Evolutionary conservation across 1,139 yeast species (phyloP), one percentile per base, ranked within the genome.

Genomic region (Geotrichum klebahnii): DNA sequence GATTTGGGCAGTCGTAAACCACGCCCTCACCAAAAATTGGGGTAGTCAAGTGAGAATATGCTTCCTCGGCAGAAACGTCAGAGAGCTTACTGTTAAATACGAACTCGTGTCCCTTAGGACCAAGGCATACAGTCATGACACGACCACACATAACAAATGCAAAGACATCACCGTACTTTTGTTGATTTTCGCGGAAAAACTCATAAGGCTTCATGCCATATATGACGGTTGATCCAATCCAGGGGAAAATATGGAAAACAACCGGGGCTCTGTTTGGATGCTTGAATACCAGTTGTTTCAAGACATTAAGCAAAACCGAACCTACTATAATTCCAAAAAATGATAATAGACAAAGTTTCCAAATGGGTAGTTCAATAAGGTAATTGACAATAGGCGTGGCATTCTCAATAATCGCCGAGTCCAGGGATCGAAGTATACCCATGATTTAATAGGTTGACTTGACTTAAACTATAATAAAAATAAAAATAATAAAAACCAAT

Each of bases 1-100:
- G 73, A 72, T 94, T 94, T 55, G 98, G 89, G 70, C 97, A 92
- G 71, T 92, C 98, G 67, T 92, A 92, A 53, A 92, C 84, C 50
- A 92, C 98, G 59, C 97, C 98, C 66, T 89, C 81, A 60, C 98
- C 98, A 62, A 92, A 92, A 24, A 89, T 97, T 16, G 98, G 98
- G 10, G 97, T 92, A 29, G 98, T 92, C 69, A 92, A 77, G 67
- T 90, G 97, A 56, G 83, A 78, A 73, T 92, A 92, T 33, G 97
- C 97, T 46, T 84, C 97, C 68, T 92, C 97, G 49, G 98, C 98
- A 54, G 90, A 82, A 26, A 90, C 97, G 61, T 89, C 96, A 29
- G 82, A 79, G 51, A 86, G 76, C 70, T 86, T 90, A 44, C 96
- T 89, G 69, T 94, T 94, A 61, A 92, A 81, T 44, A 92, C 88